A percentile compares a stretch with the other conserved stretches of the same genome.
Conservation (phyloP, 345 rosid species). For the Syzygium aromaticum region DNA sequence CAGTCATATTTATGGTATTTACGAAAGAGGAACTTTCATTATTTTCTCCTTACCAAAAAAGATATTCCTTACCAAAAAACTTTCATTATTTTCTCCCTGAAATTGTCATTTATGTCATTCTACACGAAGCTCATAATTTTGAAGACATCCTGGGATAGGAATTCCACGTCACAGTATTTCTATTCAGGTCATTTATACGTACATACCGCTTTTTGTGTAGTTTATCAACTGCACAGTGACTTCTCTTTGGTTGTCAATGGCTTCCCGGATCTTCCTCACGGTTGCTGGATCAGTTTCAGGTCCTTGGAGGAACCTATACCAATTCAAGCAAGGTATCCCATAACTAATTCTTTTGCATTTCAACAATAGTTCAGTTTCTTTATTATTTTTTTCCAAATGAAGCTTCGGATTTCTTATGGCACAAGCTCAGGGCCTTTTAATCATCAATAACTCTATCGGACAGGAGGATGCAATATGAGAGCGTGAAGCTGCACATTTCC, state of each 20-base stretch:
- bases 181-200: not conserved
- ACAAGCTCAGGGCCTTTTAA: not conserved
- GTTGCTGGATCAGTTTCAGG: constrained; percentile 95
- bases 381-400: not conserved
- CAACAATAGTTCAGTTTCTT: not conserved
- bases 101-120: not conserved
- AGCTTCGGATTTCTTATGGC: not conserved
- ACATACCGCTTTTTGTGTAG: constrained; percentile 85
- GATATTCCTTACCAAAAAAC: too few species aligned
- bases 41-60: not conserved
- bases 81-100: not conserved
- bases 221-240: constrained; percentile 93
- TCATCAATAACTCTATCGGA: not conserved
- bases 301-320: constrained; percentile 81
- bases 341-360: not conserved
- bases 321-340: not conserved
- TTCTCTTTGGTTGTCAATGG: constrained; percentile 85
- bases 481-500: not conserved
- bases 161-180: not conserved
- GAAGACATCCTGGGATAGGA: not conserved
- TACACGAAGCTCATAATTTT: not conserved
- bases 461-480: not conserved
- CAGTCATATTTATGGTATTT: not conserved
- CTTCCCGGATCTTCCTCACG: constrained; percentile 77
- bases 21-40: not conserved